phyloP scores from a whole-genome alignment of 306 rosid genomes.

The Quillaja saponaria region DNA sequence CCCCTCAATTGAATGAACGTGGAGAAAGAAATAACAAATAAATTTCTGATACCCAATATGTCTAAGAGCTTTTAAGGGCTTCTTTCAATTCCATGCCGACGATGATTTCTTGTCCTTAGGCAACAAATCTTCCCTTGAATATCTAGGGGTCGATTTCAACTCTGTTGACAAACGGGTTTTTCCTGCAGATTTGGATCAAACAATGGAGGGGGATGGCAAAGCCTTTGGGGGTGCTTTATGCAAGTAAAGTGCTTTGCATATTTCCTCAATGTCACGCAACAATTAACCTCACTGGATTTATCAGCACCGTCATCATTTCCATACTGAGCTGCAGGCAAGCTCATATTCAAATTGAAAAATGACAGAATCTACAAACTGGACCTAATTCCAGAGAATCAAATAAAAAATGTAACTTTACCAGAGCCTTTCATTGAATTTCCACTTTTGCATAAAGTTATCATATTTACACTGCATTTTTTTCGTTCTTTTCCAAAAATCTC shows the following conservation, averaged over 20 bases:
- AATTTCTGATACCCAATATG: slow-evolving; percentile 61
- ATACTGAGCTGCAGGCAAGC: slow-evolving; percentile 42
- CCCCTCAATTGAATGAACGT: slow-evolving; percentile 68
- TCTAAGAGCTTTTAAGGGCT: slow-evolving; percentile 67
- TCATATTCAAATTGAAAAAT: slow-evolving; percentile 30
- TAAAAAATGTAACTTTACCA: too few species aligned
- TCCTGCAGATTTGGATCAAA: slow-evolving; percentile 47
- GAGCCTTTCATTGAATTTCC: too few species aligned
- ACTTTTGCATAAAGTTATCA: too few species aligned
- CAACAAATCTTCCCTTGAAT: slow-evolving; percentile 39
- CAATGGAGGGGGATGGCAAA: slow-evolving; percentile 20
- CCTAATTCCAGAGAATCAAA: neutral
- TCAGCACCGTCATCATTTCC: slow-evolving; percentile 20
- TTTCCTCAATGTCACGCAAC: slow-evolving; percentile 70
- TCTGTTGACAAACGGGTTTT: slow-evolving; percentile 39
- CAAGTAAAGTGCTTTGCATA: slow-evolving; percentile 77
- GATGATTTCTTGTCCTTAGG: slow-evolving; percentile 46
- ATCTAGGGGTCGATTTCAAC: slow-evolving; percentile 32
- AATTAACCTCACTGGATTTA: slow-evolving; percentile 42
- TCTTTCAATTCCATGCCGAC: slow-evolving; percentile 77
- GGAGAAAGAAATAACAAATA: slow-evolving; percentile 57
- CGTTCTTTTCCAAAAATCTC: too few species aligned
- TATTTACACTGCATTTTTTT: too few species aligned
- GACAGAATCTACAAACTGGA: slow-evolving; percentile 24
- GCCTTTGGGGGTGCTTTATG: slow-evolving; percentile 41